These are phyloP conservation scores for Arachnomyces sp. DNA, from an alignment of 2,329 filamentous ascomycete species.

Conservation along the genomic window DNA sequence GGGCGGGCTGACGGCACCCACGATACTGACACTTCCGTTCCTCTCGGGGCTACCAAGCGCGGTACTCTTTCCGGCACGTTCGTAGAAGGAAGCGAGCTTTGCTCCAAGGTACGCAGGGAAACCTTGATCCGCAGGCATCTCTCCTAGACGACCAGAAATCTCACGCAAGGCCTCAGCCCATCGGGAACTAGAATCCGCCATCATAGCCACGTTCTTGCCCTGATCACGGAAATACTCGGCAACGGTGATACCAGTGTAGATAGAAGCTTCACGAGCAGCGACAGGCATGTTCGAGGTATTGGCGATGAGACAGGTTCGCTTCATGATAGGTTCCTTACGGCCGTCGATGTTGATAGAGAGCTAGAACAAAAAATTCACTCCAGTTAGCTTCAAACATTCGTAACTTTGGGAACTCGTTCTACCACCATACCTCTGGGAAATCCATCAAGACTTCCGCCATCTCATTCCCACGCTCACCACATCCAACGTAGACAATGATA, in stretches of 20 bases:
- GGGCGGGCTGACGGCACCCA: slow-evolving; percentile 92
- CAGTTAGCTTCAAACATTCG: slow-evolving; percentile 10
- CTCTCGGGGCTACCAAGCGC: slow-evolving; percentile 83
- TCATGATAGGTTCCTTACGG: slow-evolving; percentile 98
- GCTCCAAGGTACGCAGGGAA: slow-evolving; percentile 96
- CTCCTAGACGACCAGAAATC: slow-evolving; percentile 94
- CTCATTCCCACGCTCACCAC: slow-evolving; percentile 92
- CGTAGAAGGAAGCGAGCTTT: slow-evolving; percentile 98
- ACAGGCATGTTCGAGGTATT: slow-evolving; percentile 99
- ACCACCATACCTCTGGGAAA: slow-evolving; percentile 66
- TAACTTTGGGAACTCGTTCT: no score
- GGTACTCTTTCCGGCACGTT: slow-evolving; percentile 83
- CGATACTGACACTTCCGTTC: slow-evolving; percentile 89
- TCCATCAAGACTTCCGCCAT: slow-evolving; percentile 99
- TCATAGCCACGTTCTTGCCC: slow-evolving; percentile 97
- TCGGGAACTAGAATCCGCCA: slow-evolving; percentile 96
- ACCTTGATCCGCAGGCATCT: slow-evolving; percentile 99
- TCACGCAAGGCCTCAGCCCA: slow-evolving; percentile 99
- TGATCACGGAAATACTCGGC: slow-evolving; percentile 97
- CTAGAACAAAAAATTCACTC: slow-evolving; percentile 24
- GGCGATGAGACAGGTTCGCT: slow-evolving; percentile 95
- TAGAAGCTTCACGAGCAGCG: slow-evolving; percentile 94
- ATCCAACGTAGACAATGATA: slow-evolving; percentile 95
- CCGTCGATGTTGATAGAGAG: slow-evolving; percentile 91
- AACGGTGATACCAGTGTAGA: slow-evolving; percentile 93